Conservation (phyloP, 2,329 filamentous ascomycete genomes). For the Sporothrix variecibatus region DNA sequence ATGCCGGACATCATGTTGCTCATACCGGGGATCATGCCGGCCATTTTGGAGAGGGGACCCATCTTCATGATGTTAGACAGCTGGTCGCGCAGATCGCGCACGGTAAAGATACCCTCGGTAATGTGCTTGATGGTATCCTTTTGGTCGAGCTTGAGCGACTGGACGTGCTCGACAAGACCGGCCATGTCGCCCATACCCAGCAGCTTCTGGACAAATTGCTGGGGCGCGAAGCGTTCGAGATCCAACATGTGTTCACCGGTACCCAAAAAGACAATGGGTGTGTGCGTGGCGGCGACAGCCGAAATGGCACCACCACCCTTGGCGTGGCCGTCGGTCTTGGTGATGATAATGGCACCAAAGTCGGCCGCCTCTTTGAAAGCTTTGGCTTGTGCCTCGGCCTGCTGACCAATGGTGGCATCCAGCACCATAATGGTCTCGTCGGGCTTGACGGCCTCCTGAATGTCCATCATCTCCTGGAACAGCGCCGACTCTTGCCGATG, state of each 20-base stretch:
- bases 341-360: conserved; percentile 98
- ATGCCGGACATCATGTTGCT: conserved; percentile 92
- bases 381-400: conserved; percentile 89
- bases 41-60: conserved; percentile 96
- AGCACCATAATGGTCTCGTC: conserved; percentile 99
- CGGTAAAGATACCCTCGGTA: conserved; percentile 91
- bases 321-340: conserved; percentile 95
- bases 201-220: conserved; percentile 90
- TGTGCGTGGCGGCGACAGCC: conserved; percentile 92
- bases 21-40: conserved; percentile 96
- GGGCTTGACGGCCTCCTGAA: conserved; percentile 84
- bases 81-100: conserved; percentile 92
- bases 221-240: conserved; percentile 86
- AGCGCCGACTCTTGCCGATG: conserved; percentile 93
- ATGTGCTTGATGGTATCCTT: conserved; percentile 99
- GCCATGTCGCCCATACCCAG: conserved; percentile 97
- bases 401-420: conserved; percentile 93
- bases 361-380: conserved; percentile 97
- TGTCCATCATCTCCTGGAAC: conserved; percentile 97
- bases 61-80: conserved; percentile 99
- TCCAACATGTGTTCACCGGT: conserved; percentile 98
- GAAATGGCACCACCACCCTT: conserved; percentile 96
- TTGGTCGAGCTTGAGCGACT: conserved; percentile 91
- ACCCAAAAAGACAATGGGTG: conserved; percentile 96
- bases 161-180: conserved; percentile 92